Conservation (phyloP, 2,329 filamentous ascomycete genomes). For the Ophiostoma ips region DNA sequence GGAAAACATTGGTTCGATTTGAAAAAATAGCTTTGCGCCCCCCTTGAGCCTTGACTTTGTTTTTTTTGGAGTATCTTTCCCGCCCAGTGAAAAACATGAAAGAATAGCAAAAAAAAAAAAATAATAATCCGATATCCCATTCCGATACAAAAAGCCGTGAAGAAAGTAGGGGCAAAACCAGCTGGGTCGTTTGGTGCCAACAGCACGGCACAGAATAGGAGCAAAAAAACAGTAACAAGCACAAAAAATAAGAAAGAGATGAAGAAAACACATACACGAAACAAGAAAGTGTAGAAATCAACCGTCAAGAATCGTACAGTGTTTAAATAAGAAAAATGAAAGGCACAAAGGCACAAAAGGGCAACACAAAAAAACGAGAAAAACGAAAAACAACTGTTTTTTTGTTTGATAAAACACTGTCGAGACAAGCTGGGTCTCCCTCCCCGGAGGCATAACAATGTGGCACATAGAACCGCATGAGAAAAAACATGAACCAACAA, state of each 20-base stretch:
- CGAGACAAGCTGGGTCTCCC: too few species aligned
- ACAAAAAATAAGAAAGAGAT: background rate
- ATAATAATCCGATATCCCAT: background rate
- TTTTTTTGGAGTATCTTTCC: conserved; percentile 1
- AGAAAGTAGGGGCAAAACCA: background rate
- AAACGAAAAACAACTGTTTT: background rate
- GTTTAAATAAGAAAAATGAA: background rate
- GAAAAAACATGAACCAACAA: too few species aligned
- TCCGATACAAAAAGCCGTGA: conserved; percentile 2
- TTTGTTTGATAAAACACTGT: too few species aligned
- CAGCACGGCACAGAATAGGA: background rate
- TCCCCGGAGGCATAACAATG: too few species aligned
- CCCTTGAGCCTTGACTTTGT: background rate
- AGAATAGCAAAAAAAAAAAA: background rate
- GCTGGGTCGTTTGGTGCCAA: background rate
- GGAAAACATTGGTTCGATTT: background rate
- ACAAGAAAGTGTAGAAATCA: background rate
- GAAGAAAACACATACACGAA: background rate
- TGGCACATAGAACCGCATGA: too few species aligned
- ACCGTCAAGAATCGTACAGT: background rate
- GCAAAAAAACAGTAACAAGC: background rate
- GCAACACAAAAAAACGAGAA: background rate
- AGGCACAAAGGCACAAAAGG: background rate
- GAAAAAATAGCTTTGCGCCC: background rate
- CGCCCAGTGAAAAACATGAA: background rate